Base-by-base conservation (phyloP, 306 rosid genomes). In the Coriaria nepalensis region DNA sequence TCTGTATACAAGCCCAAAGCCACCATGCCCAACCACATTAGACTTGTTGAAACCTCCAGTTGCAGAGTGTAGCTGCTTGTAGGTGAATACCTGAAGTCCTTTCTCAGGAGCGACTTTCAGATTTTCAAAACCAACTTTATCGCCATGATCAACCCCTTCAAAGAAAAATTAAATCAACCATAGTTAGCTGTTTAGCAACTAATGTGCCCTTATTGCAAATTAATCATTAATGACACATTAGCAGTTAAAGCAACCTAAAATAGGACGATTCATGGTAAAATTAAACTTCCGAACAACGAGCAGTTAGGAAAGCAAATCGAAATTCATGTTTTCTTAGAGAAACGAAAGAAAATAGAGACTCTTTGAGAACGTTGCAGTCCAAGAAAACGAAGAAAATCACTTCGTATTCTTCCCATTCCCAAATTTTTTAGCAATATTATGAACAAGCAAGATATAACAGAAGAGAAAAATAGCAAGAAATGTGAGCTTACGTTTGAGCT, bases 1-100 rank as follows among this genome's bases (percentile, higher is more conserved):
- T 9, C 94, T 75, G 70, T 81, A 90, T 33, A 90, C 97, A 13
- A 67, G 63, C 41, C 95, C 97, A 46, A 81, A 90, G 38, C 94
- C 81, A 35, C 95, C 97, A 53, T 81, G 88, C 34, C 95, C 97
- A 43, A 81, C 71, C 63, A 90, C 94, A 61, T 81, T 79, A 42
- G 94, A 79, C 80, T 81, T 84, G 80, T 92, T 81, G 71, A 84
- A 90, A 40, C 92, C 85, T 20, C 87, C 73, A 2, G 95, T 78
- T 6, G 97, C 92, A 42, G 95, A 90, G 74, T 84, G 81, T 37
- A 90, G 77, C 68, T 84, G 97, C 85, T 84, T 84, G 75, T 76
- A 90, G 48, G 94, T 73, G 78, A 84, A 90, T 29, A 84, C 74
- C 63, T 64, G 78, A 58, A 73, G 80, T 45, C 97, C 95, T 51